phyloP scores from a whole-genome alignment of 805 yeast species.

The Lipomyces sp. region DNA sequence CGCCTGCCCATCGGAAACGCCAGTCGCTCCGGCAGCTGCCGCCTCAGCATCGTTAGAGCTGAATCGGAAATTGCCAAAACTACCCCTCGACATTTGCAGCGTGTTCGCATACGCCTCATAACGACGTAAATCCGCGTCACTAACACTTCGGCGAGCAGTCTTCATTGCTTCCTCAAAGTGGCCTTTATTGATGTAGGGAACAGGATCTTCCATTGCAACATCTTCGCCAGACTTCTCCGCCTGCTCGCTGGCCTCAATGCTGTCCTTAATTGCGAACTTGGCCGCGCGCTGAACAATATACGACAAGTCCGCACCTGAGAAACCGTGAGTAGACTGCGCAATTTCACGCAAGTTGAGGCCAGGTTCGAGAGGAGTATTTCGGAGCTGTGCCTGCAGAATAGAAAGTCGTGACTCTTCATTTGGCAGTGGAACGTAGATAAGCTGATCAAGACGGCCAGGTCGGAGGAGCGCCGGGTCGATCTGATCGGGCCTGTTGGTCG shows the following conservation, averaged over 20 bases:
- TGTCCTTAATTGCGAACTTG: slow-evolving; percentile 96
- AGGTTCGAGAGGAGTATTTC: slow-evolving; percentile 98
- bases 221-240: slow-evolving; percentile 52
- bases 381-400: slow-evolving; percentile 90
- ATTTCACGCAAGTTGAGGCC: slow-evolving; percentile 86
- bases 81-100: slow-evolving; percentile 94
- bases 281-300: slow-evolving; percentile 99
- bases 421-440: slow-evolving; percentile 97
- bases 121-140: slow-evolving; percentile 96
- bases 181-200: slow-evolving; percentile 89
- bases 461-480: slow-evolving; percentile 98
- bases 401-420: slow-evolving; percentile 94
- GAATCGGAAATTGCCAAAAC: slow-evolving; percentile 86
- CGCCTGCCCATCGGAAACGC: slow-evolving; percentile 42
- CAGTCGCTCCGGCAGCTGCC: slow-evolving; percentile 44
- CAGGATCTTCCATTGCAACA: slow-evolving; percentile 84
- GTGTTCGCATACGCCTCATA: slow-evolving; percentile 95
- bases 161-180: slow-evolving; percentile 99
- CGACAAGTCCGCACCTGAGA: slow-evolving; percentile 98
- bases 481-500: slow-evolving; percentile 99
- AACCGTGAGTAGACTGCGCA: slow-evolving; percentile 94
- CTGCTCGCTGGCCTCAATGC: slow-evolving; percentile 76
- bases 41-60: slow-evolving; percentile 52
- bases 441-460: slow-evolving; percentile 98
- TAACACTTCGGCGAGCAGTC: slow-evolving; percentile 96